Evolutionary conservation across 2,329 filamentous ascomycete species (phyloP), one percentile per base, ranked within the genome.

Genomic region (Verticillium dahliae): DNA sequence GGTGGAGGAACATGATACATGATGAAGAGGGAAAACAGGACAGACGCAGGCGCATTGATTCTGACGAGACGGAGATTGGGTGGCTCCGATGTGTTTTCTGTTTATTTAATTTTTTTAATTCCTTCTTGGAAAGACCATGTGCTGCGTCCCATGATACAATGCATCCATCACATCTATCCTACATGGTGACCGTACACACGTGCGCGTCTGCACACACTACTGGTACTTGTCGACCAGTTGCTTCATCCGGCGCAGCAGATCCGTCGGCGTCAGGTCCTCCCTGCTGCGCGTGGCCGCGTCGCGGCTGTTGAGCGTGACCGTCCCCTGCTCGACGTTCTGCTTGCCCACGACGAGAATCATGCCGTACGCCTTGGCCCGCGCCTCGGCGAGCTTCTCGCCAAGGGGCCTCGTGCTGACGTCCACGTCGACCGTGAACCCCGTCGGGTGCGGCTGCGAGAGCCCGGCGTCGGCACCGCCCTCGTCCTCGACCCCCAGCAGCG

Each of bases 281-380:
- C 74, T 76, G 45, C 72, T 72, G 22, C 41, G 37, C 56, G 31
- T 58, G 4, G 71, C 67, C 14, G 78, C 67, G 18, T 73, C 72
- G 1, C 71, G 69, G 35, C 78, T 68, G 60, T 82, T 78, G 37
- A 79, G 80, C 34, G 70, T 83, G 37, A 92, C 78, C n/a, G 79
- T 82, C 45, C 80, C 78, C 14, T 78, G 79, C n/a, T 78, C 75
- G 2, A 90, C 74, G 67, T 93, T 86, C 61, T 81, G 81, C 35
- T 85, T 79, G 1, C 92, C 92, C 11, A 95, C 78, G 1, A 92
- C 86, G 37, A 91, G 81, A 59, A 95, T 85, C 61, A 90, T 79
- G 60, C 89, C 86, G 71, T 93, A 95, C 50, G 87, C 88, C 73
- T 87, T 89, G 57, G 75, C 71, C 65, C 84, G 88, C n/a, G 91